These are phyloP conservation scores for Neurospora sp. DNA, from an alignment of 495 filamentous ascomycete species.

Conservation along the genomic window DNA sequence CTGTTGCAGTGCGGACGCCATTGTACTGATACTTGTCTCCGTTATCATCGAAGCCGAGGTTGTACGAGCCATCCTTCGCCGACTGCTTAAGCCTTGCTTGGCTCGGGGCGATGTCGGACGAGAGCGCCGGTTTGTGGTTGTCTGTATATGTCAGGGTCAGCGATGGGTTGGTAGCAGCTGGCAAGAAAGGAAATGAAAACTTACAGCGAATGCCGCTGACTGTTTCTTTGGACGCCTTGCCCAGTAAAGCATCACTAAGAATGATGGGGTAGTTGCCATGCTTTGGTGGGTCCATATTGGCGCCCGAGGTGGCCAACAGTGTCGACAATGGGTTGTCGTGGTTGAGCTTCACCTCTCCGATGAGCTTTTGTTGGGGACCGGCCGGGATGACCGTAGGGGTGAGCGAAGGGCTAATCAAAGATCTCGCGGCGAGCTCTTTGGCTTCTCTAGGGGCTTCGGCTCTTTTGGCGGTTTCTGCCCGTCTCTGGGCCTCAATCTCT, in stretches of 20 bases:
- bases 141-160: slow-evolving; percentile 24
- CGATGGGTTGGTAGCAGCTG: neutral
- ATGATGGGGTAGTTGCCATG: slow-evolving; percentile 44
- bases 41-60: slow-evolving; percentile 36
- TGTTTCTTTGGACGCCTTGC: slow-evolving; percentile 41
- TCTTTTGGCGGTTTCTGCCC: neutral
- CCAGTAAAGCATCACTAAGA: slow-evolving; percentile 43
- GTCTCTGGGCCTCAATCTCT: neutral
- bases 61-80: slow-evolving; percentile 31
- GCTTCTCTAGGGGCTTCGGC: neutral
- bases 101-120: slow-evolving; percentile 30
- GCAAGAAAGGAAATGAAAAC: slow-evolving; percentile 1
- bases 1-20: slow-evolving; percentile 36
- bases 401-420: neutral
- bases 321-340: neutral
- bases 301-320: slow-evolving; percentile 17
- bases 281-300: slow-evolving; percentile 39
- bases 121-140: slow-evolving; percentile 42
- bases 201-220: slow-evolving; percentile 45
- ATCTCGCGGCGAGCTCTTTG: neutral
- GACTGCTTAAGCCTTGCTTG: slow-evolving; percentile 39
- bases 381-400: neutral
- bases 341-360: neutral
- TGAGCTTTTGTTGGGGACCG: neutral
- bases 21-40: slow-evolving; percentile 41